Evolutionary conservation across 2,329 filamentous ascomycete species (phyloP).

Genomic region (Calonectria honghensis): DNA sequence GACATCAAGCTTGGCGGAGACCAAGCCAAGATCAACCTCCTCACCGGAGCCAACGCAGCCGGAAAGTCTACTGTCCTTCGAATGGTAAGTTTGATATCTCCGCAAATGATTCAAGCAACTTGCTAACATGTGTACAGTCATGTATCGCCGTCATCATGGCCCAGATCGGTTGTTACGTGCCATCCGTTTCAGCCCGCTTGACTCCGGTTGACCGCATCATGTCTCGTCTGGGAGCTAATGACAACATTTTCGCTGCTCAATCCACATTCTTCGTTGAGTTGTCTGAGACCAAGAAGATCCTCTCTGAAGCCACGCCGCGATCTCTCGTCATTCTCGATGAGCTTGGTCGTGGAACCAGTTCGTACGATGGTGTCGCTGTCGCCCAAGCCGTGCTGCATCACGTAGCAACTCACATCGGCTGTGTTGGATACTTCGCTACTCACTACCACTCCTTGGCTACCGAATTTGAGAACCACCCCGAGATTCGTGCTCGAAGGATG

Average conservation of each 20-base stretch:
- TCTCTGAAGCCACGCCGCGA: conserved; percentile 93
- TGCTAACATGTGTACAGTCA: conserved; percentile 72
- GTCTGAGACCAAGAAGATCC: conserved; percentile 97
- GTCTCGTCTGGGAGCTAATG: conserved; percentile 97
- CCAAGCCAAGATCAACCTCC: conserved; percentile 87
- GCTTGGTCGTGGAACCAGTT: conserved; percentile 93
- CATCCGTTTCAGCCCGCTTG: conserved; percentile 86
- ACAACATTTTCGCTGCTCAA: conserved; percentile 99
- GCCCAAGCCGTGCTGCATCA: conserved; percentile 98
- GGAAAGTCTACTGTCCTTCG: conserved; percentile 97
- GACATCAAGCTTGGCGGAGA: conserved; percentile 90
- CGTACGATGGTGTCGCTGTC: conserved; percentile 96
- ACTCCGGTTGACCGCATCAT: conserved; percentile 98
- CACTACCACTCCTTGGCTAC: conserved; percentile 96
- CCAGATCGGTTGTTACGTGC: conserved; percentile 95
- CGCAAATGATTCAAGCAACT: neutral
- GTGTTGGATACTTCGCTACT: conserved; percentile 96
- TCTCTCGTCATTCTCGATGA: conserved; percentile 98
- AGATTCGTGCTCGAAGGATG: conserved; percentile 92
- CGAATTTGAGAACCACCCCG: conserved; percentile 92
- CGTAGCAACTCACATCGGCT: conserved; percentile 93
- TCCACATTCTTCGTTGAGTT: conserved; percentile 99
- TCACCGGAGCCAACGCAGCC: conserved; percentile 97
- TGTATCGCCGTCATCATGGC: conserved; percentile 98
- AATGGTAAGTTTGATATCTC: conserved; percentile 78